Evolutionary conservation across 2,329 filamentous ascomycete genomes (phyloP), one percentile per base, ranked within the genome.

Genomic region (Stenocarpella maydis): DNA sequence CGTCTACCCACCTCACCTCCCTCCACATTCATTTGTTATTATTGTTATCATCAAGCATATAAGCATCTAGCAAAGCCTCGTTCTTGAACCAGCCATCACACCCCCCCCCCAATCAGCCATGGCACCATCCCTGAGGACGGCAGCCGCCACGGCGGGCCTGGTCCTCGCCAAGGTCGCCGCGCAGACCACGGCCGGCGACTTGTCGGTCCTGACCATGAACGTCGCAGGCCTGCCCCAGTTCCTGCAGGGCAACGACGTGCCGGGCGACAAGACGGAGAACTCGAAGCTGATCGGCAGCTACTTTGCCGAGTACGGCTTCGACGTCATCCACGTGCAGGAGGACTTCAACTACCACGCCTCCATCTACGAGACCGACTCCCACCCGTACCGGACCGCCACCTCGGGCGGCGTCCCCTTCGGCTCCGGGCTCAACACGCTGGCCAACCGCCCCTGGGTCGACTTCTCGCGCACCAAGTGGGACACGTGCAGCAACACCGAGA

Each of bases 291-390:
- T 91, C 60, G 90, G 90, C 0, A 75, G 81, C 5, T 81, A 85
- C 65, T 87, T 92, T 73, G 80, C 85, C 6, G 72, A 86, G 74
- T 86, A 89, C 69, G 83, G 79, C 68, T 90, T 87, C 78, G 87
- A 90, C 72, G 79, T 92, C 34, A 88, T 91, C 75, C 84, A 92
- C 72, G 80, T 90, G 17, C 90, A 92, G 76, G 90, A 91, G 81
- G 84, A 91, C 76, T 91, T 91, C 82, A 90, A 90, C 79, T 92
- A 88, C 77, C 89, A 92, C 73, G 85, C 87, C 10, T 82, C 84
- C 68, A 84, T 92, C 72, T 92, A 91, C 78, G 81, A 80, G 12
- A 87, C 86, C 17, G 87, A 90, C 76, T 83, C 82, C 52, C 88
- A 90, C 74, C 81, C 87, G 4, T 85, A 86, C 77, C 84, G 90